phyloP scores from a whole-genome alignment of 163 green algal species.

The Smithsoniella earleae region DNA sequence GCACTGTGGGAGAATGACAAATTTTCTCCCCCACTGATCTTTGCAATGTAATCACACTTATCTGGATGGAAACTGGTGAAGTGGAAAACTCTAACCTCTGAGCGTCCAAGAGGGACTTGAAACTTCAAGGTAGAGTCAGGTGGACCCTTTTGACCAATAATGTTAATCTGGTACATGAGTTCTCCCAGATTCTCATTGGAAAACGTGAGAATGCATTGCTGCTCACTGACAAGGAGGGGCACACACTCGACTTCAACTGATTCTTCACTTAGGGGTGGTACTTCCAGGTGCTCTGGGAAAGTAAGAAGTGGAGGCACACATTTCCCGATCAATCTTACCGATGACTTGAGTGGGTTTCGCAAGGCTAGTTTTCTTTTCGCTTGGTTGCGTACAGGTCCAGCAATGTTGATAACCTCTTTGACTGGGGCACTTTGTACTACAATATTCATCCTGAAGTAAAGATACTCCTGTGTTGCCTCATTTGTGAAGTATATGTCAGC shows the following conservation, averaged over 20 bases:
- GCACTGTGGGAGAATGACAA: too few species aligned
- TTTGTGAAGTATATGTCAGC: slow-evolving; percentile 66
- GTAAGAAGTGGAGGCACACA: too few species aligned
- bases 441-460: slow-evolving; percentile 60
- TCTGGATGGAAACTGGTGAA: neutral
- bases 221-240: neutral
- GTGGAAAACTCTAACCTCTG: neutral
- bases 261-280: too few species aligned
- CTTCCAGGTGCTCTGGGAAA: too few species aligned
- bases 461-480: slow-evolving; percentile 58
- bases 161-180: neutral
- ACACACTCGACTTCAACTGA: too few species aligned
- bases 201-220: neutral
- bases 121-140: neutral
- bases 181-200: neutral
- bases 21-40: neutral
- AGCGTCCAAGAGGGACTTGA: neutral
- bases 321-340: too few species aligned
- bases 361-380: too few species aligned
- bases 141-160: neutral
- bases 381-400: too few species aligned
- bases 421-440: too few species aligned
- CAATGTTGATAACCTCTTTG: too few species aligned
- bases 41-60: neutral
- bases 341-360: too few species aligned